Percentiles rank a stretch among this genome's conserved stretches.
Evolutionary conservation across 257 asterid genomes (phyloP).

Genomic region (Jacaranda mimosifolia): DNA sequence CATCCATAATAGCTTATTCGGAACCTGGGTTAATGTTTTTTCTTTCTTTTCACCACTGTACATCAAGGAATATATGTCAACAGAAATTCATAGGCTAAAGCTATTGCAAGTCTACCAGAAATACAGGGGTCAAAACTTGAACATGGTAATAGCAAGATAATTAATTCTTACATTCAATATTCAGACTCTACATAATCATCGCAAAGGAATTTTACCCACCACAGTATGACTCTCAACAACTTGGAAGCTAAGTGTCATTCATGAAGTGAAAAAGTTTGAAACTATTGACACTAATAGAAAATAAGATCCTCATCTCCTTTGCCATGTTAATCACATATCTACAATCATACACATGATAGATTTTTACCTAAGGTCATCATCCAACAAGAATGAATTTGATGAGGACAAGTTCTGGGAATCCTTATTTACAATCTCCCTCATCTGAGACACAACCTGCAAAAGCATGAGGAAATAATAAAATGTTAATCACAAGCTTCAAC

Average conservation of each 20-base stretch:
- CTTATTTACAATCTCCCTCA: constrained; percentile 90
- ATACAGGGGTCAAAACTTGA: not conserved
- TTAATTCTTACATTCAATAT: not conserved
- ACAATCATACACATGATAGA: constrained; percentile 13
- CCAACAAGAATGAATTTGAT: constrained; percentile 93
- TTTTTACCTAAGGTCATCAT: constrained; percentile 92
- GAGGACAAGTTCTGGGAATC: constrained; percentile 85
- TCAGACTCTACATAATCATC: not conserved
- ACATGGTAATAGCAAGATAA: not conserved
- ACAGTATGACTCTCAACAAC: not conserved
- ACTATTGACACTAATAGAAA: not conserved
- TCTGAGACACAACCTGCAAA: constrained; percentile 92
- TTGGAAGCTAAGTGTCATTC: not conserved
- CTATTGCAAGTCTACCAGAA: not conserved
- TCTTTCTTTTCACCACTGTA: no score
- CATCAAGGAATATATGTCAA: no score
- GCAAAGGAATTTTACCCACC: not conserved
- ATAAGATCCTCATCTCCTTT: not conserved
- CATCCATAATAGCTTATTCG: not conserved
- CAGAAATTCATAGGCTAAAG: not conserved
- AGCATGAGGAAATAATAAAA: constrained; percentile 7
- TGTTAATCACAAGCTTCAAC: constrained; percentile 3
- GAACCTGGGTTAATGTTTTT: not conserved
- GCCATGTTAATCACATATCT: not conserved
- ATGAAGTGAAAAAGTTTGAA: not conserved